Percentiles rank a stretch among this genome's conserved stretches.
These are phyloP conservation scores for Ogataea allantospora DNA, from an alignment of 805 yeast species.

Conservation along the genomic window DNA sequence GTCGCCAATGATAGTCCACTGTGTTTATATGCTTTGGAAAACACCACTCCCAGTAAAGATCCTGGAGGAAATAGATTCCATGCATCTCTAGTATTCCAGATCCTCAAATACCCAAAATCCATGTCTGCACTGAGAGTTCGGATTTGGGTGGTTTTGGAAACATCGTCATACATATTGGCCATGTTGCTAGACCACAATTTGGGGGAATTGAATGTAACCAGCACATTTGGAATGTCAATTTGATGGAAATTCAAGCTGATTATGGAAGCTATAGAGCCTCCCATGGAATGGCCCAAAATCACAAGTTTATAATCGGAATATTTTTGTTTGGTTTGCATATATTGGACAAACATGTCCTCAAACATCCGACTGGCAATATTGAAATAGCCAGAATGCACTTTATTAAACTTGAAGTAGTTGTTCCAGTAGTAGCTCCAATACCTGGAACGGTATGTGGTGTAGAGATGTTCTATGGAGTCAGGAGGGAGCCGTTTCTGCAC, in stretches of 20 bases:
- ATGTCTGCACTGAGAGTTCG: slow-evolving; percentile 10
- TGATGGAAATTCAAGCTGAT: slow-evolving; percentile 20
- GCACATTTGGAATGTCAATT: slow-evolving; percentile 14
- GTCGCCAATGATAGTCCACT: slow-evolving; percentile 25
- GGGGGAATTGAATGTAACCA: slow-evolving; percentile 23
- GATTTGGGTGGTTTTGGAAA: slow-evolving; percentile 16
- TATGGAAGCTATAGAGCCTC: slow-evolving; percentile 23
- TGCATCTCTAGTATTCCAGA: slow-evolving; percentile 26
- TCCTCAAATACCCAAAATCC: slow-evolving; percentile 19
- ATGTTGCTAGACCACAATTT: slow-evolving; percentile 21
- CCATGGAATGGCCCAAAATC: slow-evolving; percentile 25
- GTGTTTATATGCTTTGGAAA: slow-evolving; percentile 19
- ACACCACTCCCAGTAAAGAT: slow-evolving; percentile 9
- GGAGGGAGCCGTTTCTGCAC: slow-evolving; percentile 10
- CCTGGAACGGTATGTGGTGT: slow-evolving; percentile 10
- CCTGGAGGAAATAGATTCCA: slow-evolving; percentile 24
- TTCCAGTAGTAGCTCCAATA: slow-evolving; percentile 22
- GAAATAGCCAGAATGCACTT: slow-evolving; percentile 22
- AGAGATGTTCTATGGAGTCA: slow-evolving; percentile 2
- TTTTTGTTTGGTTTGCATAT: slow-evolving; percentile 9
- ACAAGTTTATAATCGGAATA: slow-evolving; percentile 17
- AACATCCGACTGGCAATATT: slow-evolving; percentile 21
- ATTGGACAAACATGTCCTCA: slow-evolving; percentile 20
- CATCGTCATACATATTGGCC: slow-evolving; percentile 21
- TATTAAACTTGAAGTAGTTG: slow-evolving; percentile 16